Evolutionary conservation across 352 stramenopile genomes (phyloP).

Genomic region (Phytophthora citrophthora): DNA sequence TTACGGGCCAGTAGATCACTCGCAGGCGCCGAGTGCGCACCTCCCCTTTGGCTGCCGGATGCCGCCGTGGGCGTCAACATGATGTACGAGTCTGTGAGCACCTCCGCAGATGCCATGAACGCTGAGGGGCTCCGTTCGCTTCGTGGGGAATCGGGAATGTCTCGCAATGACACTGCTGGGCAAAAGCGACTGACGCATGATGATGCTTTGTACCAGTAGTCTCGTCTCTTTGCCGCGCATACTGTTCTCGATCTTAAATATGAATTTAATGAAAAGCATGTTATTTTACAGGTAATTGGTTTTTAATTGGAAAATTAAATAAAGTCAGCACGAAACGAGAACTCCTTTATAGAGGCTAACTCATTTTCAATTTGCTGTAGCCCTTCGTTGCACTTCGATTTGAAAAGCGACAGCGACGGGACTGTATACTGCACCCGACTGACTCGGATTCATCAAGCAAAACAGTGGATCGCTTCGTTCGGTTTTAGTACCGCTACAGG

Average conservation of each 20-base stretch:
- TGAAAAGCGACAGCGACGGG: conserved; percentile 1
- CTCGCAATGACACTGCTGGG: conserved; percentile 15
- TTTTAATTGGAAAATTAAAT: neutral
- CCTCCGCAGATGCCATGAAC: conserved; percentile 24
- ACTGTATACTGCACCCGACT: conserved; percentile 5
- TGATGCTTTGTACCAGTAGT: conserved; percentile 13
- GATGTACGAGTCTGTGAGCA: conserved; percentile 52
- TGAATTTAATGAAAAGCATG: neutral
- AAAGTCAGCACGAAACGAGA: no score
- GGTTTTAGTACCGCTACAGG: neutral
- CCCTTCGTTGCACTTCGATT: conserved; percentile 17
- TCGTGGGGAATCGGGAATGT: conserved; percentile 19
- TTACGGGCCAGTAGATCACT: conserved; percentile 53
- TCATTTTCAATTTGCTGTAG: neutral
- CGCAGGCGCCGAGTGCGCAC: conserved; percentile 32
- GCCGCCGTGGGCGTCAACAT: conserved; percentile 56
- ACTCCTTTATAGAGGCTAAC: neutral
- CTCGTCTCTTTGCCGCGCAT: conserved; percentile 3
- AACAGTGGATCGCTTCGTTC: neutral
- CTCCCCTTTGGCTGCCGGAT: conserved; percentile 11
- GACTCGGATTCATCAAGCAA: neutral
- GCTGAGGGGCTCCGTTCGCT: conserved; percentile 6
- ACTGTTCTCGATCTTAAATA: neutral
- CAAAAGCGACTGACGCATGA: conserved; percentile 11
- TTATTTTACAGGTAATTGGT: neutral